phyloP scores from a whole-genome alignment of 2,329 filamentous ascomycete species.

The Colletotrichum higginsianum region DNA sequence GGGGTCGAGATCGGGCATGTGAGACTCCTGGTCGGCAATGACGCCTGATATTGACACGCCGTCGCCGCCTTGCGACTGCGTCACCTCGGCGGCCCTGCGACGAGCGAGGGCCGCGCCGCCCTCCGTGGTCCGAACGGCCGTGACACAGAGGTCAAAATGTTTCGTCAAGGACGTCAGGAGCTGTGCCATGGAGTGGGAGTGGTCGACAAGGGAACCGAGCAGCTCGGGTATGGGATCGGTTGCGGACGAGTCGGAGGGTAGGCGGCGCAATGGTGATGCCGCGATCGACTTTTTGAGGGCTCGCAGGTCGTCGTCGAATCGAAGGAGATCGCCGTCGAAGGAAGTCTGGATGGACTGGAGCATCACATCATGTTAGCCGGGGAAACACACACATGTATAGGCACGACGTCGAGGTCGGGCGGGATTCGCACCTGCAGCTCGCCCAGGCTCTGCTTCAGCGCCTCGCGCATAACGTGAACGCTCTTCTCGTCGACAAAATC shows the following conservation, averaged over 20 bases:
- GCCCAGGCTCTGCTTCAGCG: constrained; percentile 79
- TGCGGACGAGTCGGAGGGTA: constrained; percentile 54
- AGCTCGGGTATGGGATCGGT: constrained; percentile 65
- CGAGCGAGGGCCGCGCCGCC: constrained; percentile 80
- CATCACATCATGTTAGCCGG: background rate
- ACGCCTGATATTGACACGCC: constrained; percentile 77
- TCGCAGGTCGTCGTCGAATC: constrained; percentile 82
- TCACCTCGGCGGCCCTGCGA: constrained; percentile 77
- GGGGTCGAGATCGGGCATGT: constrained; percentile 72
- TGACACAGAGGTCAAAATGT: constrained; percentile 95
- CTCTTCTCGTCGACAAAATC: constrained; percentile 84
- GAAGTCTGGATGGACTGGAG: constrained; percentile 73
- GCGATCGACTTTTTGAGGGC: constrained; percentile 72
- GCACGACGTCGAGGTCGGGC: background rate
- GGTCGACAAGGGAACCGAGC: constrained; percentile 75
- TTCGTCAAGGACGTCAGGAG: constrained; percentile 84
- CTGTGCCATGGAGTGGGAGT: constrained; percentile 87
- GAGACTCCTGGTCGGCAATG: constrained; percentile 71
- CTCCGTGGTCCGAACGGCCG: constrained; percentile 91
- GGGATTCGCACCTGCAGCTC: constrained; percentile 71
- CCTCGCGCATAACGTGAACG: constrained; percentile 76
- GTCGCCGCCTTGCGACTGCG: constrained; percentile 61
- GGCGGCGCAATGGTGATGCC: constrained; percentile 53
- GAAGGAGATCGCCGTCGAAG: constrained; percentile 82
- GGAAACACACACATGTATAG: background rate